Evolutionary conservation across 306 rosid genomes (phyloP).

Genomic region (Prunus davidiana): DNA sequence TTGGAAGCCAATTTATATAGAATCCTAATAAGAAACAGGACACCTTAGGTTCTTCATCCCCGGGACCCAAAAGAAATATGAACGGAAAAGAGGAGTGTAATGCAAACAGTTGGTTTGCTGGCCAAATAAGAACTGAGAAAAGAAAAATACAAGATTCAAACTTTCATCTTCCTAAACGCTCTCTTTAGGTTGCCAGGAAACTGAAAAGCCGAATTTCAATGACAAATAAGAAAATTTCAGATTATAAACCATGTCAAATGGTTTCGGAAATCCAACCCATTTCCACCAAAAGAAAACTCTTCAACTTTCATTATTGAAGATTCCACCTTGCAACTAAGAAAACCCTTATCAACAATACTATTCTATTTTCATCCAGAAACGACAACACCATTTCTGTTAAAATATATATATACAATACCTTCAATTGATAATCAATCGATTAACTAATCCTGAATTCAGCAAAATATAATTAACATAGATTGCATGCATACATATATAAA

Average conservation of each 20-base stretch:
- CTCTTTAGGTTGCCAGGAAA: background rate
- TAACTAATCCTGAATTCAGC: background rate
- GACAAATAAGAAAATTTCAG: background rate
- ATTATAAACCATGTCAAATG: background rate
- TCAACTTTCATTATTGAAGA: constrained; percentile 1
- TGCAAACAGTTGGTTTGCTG: constrained; percentile 2
- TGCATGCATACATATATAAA: background rate
- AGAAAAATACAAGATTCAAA: background rate
- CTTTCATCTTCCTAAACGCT: background rate
- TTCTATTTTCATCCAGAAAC: background rate
- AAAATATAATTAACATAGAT: background rate
- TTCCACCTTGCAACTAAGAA: constrained; percentile 7
- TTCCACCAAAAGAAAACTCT: background rate
- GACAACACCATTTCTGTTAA: background rate
- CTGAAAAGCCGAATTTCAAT: background rate
- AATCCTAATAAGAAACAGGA: background rate
- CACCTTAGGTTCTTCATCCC: background rate
- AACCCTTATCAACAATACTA: background rate
- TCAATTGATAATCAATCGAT: background rate
- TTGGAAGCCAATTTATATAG: background rate
- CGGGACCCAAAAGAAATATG: background rate
- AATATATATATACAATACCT: background rate
- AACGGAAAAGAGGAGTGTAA: background rate
- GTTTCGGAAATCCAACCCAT: background rate
- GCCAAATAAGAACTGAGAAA: background rate